Conservation (phyloP, 2,329 filamentous ascomycete species). For the Parastagonospora avenae region DNA sequence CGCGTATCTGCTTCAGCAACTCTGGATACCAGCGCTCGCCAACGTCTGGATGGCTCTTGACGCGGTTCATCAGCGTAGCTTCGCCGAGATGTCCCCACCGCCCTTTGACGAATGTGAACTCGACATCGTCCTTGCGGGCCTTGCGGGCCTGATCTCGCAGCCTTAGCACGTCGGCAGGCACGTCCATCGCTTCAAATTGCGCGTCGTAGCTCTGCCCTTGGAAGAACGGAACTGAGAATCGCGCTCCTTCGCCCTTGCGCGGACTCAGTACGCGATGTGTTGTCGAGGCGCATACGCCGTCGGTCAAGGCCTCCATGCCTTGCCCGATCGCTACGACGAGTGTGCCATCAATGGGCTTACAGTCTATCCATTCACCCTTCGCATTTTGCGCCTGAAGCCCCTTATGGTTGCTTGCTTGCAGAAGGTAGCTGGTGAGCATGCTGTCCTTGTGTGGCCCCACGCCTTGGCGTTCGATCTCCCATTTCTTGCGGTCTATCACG, state of each 20-base stretch:
- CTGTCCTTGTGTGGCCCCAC: slow-evolving; percentile 84
- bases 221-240: slow-evolving; percentile 86
- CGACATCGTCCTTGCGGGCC: slow-evolving; percentile 70
- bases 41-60: slow-evolving; percentile 88
- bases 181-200: slow-evolving; percentile 76
- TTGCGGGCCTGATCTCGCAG: slow-evolving; percentile 66
- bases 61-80: slow-evolving; percentile 80
- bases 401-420: slow-evolving; percentile 77
- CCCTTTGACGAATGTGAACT: slow-evolving; percentile 81
- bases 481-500: slow-evolving; percentile 47
- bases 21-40: slow-evolving; percentile 72
- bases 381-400: slow-evolving; percentile 86
- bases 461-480: slow-evolving; percentile 62
- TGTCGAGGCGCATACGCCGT: slow-evolving; percentile 79
- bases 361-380: slow-evolving; percentile 79
- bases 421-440: slow-evolving; percentile 80
- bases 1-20: slow-evolving; percentile 49
- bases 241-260: slow-evolving; percentile 68
- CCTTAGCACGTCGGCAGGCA: slow-evolving; percentile 66
- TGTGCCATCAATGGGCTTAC: slow-evolving; percentile 74
- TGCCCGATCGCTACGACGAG: slow-evolving; percentile 88
- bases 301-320: slow-evolving; percentile 82
- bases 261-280: slow-evolving; percentile 85
- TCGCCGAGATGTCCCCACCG: slow-evolving; percentile 73
- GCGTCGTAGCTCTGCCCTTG: slow-evolving; percentile 82